These are phyloP conservation scores for Amphibolis antarctica DNA, from an alignment of 106 monocot species.

Conservation along the genomic window DNA sequence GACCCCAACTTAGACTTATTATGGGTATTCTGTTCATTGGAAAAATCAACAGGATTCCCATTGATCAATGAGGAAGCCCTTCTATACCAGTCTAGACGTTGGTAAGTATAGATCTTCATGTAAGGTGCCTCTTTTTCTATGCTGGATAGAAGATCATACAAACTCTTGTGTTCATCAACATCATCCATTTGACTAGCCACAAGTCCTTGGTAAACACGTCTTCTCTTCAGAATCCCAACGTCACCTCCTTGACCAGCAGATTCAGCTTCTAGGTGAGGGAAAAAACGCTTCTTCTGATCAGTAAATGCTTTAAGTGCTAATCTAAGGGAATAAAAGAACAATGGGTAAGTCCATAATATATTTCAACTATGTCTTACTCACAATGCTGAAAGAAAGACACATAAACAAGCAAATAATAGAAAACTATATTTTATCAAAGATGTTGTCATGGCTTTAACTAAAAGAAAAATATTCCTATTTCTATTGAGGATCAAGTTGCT, in stretches of 20 bases:
- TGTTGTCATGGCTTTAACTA: no score
- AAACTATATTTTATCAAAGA: not conserved
- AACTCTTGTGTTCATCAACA: conserved; percentile 26
- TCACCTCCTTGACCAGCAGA: conserved; percentile 27
- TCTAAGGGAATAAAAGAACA: conserved; percentile 18
- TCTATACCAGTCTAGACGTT: conserved; percentile 77
- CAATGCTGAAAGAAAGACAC: not conserved
- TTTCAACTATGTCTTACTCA: not conserved
- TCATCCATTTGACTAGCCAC: conserved; percentile 10
- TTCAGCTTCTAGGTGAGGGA: conserved; percentile 86
- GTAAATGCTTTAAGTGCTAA: conserved; percentile 93
- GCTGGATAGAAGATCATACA: conserved; percentile 48
- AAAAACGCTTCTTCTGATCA: conserved; percentile 88
- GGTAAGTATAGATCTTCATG: conserved; percentile 50
- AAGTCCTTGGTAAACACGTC: conserved; percentile 17
- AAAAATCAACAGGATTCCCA: conserved; percentile 26
- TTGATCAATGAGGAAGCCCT: conserved; percentile 47
- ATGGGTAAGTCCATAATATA: not conserved
- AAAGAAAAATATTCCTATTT: no score
- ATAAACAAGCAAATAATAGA: not conserved
- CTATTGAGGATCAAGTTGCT: no score
- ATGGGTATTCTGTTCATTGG: conserved; percentile 25
- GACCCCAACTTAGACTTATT: conserved; percentile 25
- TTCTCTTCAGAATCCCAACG: conserved; percentile 37
- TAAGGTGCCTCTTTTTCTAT: conserved; percentile 36